A percentile compares a stretch with the other conserved stretches of the same genome.
Evolutionary conservation across 1,284 basidiomycete genomes (phyloP).

Genomic region (Puccinia hordei): DNA sequence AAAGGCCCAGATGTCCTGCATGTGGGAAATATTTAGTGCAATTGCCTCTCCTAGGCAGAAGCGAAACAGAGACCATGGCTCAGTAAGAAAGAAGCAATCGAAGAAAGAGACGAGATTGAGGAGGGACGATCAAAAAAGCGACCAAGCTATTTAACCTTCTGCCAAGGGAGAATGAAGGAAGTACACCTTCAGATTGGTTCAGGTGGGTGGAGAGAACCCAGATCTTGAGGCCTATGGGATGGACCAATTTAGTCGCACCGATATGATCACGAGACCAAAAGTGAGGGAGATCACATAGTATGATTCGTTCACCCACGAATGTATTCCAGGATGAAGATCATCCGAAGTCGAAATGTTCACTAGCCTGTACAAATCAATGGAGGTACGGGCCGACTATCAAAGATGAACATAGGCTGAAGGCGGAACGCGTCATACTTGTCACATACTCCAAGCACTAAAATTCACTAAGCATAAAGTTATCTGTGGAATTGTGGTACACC

Average conservation of each 20-base stretch:
- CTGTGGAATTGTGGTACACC: no score
- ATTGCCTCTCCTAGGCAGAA: slow-evolving; percentile 62
- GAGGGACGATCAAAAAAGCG: neutral
- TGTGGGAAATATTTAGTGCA: slow-evolving; percentile 74
- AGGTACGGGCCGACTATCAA: no score
- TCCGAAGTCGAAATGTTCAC: neutral
- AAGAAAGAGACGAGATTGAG: neutral
- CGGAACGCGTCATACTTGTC: no score
- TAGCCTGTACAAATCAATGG: neutral
- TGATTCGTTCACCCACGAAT: neutral
- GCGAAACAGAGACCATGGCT: slow-evolving; percentile 54
- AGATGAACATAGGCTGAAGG: neutral
- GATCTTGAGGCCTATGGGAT: no score
- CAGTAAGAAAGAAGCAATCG: neutral
- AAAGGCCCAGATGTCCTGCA: slow-evolving; percentile 75
- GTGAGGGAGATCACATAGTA: neutral
- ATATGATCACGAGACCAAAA: no score
- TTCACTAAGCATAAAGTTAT: no score
- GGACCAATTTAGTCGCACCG: no score
- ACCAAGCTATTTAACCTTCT: neutral
- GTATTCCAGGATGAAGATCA: neutral
- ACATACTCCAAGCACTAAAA: neutral
- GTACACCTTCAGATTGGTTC: no score
- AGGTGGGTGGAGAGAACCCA: no score
- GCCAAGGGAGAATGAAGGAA: neutral